phyloP scores from a whole-genome alignment of 441 rosid genomes.

The Pelargonium citronellum region DNA sequence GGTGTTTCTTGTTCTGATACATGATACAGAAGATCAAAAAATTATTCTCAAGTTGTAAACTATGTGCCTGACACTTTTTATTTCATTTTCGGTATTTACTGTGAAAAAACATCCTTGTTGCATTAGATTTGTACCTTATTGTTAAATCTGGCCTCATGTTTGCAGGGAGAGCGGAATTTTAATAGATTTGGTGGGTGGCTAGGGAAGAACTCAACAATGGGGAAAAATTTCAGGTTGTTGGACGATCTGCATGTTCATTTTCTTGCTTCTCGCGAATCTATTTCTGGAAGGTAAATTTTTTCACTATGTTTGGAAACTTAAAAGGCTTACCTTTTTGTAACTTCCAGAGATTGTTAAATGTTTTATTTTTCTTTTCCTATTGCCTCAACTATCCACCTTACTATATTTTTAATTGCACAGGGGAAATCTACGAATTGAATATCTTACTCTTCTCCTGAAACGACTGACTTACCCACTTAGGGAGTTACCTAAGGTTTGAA shows the following conservation, averaged over 20 bases:
- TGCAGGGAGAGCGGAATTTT: slow-evolving; percentile 90
- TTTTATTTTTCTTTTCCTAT: background rate
- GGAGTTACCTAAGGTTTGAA: slow-evolving; percentile 68
- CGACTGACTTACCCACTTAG: slow-evolving; percentile 83
- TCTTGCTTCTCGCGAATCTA: slow-evolving; percentile 88
- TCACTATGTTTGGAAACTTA: background rate
- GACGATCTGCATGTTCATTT: slow-evolving; percentile 90
- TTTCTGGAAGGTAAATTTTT: slow-evolving; percentile 59
- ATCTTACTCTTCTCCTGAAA: slow-evolving; percentile 55
- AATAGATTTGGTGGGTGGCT: slow-evolving; percentile 98
- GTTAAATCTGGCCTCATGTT: slow-evolving; percentile 17
- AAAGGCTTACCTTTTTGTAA: background rate
- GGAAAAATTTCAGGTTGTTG: slow-evolving; percentile 80
- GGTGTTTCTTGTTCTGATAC: background rate
- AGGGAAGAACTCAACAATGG: slow-evolving; percentile 87
- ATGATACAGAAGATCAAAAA: background rate
- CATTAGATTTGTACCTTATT: slow-evolving; percentile 13
- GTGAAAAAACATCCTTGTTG: background rate
- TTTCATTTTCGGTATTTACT: background rate
- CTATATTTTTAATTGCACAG: slow-evolving; percentile 34
- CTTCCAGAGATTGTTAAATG: background rate
- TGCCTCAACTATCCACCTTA: slow-evolving; percentile 14
- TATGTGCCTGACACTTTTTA: background rate
- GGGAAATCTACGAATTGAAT: slow-evolving; percentile 73
- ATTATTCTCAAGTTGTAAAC: background rate